Percentiles rank a stretch among this genome's conserved stretches.
These are phyloP conservation scores for Tieghemiomyces parasiticus DNA, from an alignment of 192 early-diverging fungal species.

Conservation along the genomic window DNA sequence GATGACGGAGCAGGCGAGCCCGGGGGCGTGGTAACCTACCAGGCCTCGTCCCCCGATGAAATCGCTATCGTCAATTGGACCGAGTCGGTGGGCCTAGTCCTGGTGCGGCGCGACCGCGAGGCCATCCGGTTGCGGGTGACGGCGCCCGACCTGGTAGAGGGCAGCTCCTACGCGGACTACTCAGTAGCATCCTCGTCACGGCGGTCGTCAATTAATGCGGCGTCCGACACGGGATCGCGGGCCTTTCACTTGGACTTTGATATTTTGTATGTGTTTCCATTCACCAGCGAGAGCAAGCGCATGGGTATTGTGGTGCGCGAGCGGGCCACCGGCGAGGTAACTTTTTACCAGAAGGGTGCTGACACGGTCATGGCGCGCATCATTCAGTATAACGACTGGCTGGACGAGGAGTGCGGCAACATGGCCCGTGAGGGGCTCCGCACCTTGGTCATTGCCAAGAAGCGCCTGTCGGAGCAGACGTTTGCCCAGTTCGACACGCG, in stretches of 20 bases:
- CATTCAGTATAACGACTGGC: constrained; percentile 87
- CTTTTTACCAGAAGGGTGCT: constrained; percentile 89
- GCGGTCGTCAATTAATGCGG: neutral
- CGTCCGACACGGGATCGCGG: constrained; percentile 11
- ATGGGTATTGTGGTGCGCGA: constrained; percentile 90
- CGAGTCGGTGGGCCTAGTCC: constrained; percentile 63
- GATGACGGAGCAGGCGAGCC: neutral
- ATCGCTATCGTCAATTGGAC: constrained; percentile 91
- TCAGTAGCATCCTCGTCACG: neutral
- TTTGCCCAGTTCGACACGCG: constrained; percentile 47
- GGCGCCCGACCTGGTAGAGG: constrained; percentile 20
- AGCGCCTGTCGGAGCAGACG: constrained; percentile 53
- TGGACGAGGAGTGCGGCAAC: constrained; percentile 94
- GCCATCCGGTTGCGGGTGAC: constrained; percentile 47
- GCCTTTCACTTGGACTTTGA: constrained; percentile 37
- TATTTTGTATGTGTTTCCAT: constrained; percentile 91
- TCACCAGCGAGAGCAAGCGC: constrained; percentile 93
- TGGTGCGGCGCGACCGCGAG: constrained; percentile 61
- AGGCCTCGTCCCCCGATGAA: constrained; percentile 94
- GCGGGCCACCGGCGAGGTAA: constrained; percentile 49
- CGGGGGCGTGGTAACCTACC: constrained; percentile 43
- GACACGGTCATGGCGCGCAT: constrained; percentile 80
- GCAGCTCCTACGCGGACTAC: constrained; percentile 1
- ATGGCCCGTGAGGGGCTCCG: constrained; percentile 92
- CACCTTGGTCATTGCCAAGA: constrained; percentile 83